Base-by-base conservation (phyloP, 768 basidiomycete species). In the Phallus indusiatus region DNA sequence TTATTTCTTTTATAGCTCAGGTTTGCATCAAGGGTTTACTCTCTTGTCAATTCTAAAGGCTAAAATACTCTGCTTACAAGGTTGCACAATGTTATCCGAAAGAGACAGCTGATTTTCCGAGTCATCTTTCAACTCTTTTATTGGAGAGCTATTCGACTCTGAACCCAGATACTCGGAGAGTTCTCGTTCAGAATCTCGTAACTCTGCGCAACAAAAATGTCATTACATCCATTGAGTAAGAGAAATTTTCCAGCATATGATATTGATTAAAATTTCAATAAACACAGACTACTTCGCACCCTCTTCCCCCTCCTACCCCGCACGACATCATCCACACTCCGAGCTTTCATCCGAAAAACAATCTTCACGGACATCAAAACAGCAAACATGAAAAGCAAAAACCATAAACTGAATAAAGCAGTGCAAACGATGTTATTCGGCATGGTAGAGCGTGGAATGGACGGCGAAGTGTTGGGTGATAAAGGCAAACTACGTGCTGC, bases 241-340 rank as follows among this genome's bases (percentile, higher is more conserved):
- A 76, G 3, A 12, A 34, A 53, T 51, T 58, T n/a, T n/a, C n/a
- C 8, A 22, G 47, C 53, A 10, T 46, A 4, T 42, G 18, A 18
- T 58, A 12, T 60, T 54, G 22, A 61, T 49, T 58, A 4, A 37
- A n/a, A 21, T 6, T 18, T 54, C 54, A 8, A 47, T 20, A 47
- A 8, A 10, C 14, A 9, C 65, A 99, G 95, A 60, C 81, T 99
- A 9, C 78, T 98, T 54, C 88, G 85, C 69, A 85, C 83, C 1
- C 79, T 98, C n/a, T 95, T 99, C 67, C 95, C 96, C 12, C 81
- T 99, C 0, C 84, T 99, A 0, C 90, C 96, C n/a, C 85, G 90
- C 42, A 94, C 94, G 1, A 88, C 91, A 8, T 95, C 94, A 0
- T 81, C 90, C 0, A 71, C 85, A 21, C 80, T 98, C 28, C 85